A percentile compares a stretch with the other conserved stretches of the same genome.
Conservation (phyloP, 2,329 filamentous ascomycete species). For the Aspergillus versicolor region DNA sequence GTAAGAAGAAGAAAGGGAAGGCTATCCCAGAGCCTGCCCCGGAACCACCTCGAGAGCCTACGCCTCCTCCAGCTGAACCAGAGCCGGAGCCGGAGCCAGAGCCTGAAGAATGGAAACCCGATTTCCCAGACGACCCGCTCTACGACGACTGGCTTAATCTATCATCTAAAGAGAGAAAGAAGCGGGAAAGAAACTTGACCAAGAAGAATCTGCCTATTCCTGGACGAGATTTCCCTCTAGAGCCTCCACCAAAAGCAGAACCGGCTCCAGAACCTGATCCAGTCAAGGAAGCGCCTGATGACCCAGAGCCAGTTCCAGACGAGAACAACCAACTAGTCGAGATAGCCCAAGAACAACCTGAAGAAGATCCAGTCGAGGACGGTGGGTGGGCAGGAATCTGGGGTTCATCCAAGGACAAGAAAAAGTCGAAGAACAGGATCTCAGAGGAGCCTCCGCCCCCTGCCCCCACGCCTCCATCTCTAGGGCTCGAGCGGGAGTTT, state of each 20-base stretch:
- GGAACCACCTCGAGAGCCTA: slow-evolving; percentile 19
- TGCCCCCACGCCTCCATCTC: slow-evolving; percentile 48
- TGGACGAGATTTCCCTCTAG: slow-evolving; percentile 30
- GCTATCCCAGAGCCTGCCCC: slow-evolving; percentile 16
- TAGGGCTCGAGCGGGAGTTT: slow-evolving; percentile 40
- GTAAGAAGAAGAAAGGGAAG: slow-evolving; percentile 26
- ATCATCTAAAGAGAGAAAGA: slow-evolving; percentile 20
- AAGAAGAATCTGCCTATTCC: slow-evolving; percentile 21
- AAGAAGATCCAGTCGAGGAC: slow-evolving; percentile 23
- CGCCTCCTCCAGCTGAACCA: slow-evolving; percentile 17
- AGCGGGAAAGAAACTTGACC: slow-evolving; percentile 16
- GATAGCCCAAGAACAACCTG: slow-evolving; percentile 6
- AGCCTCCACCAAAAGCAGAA: slow-evolving; percentile 6
- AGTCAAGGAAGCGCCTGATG: not conserved
- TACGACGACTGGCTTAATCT: slow-evolving; percentile 20
- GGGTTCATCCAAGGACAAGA: slow-evolving; percentile 46
- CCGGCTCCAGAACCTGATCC: slow-evolving; percentile 17
- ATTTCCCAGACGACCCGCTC: slow-evolving; percentile 18
- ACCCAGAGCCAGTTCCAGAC: slow-evolving; percentile 16
- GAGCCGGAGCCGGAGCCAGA: slow-evolving; percentile 23
- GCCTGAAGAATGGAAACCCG: slow-evolving; percentile 17
- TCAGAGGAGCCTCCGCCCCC: slow-evolving; percentile 47
- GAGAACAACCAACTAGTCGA: slow-evolving; percentile 23
- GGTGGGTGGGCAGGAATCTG: slow-evolving; percentile 37
- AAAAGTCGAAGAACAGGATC: slow-evolving; percentile 46